These are phyloP conservation scores for Cystofilobasidium macerans DNA, from an alignment of 768 basidiomycete species.

Conservation along the genomic window DNA sequence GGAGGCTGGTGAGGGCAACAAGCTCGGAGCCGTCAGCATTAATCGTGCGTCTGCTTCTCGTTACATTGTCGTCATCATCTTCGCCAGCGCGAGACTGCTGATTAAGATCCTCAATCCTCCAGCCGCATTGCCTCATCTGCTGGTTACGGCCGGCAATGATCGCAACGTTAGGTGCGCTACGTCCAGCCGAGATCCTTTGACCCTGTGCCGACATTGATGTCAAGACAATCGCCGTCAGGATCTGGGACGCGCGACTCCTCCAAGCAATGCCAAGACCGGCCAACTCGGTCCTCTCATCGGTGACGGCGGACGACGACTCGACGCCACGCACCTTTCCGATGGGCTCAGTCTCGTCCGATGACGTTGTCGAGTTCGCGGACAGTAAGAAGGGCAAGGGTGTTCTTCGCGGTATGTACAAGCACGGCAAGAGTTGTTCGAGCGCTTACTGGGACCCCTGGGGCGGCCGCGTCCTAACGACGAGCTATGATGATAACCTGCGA, in stretches of 20 bases:
- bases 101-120: neutral
- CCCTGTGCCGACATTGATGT: too few species aligned
- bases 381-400: slow-evolving; percentile 24
- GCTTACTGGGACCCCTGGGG: slow-evolving; percentile 43
- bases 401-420: slow-evolving; percentile 26
- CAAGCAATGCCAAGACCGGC: neutral
- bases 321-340: slow-evolving; percentile 24
- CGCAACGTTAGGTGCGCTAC: slow-evolving; percentile 21
- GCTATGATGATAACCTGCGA: slow-evolving; percentile 41
- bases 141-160: slow-evolving; percentile 39
- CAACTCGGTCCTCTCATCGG: neutral
- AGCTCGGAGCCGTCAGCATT: slow-evolving; percentile 39
- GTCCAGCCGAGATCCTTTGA: too few species aligned
- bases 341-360: slow-evolving; percentile 25
- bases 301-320: neutral
- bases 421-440: slow-evolving; percentile 37
- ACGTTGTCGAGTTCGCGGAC: slow-evolving; percentile 28
- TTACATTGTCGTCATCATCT: too few species aligned
- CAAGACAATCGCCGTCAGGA: slow-evolving; percentile 10
- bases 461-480: slow-evolving; percentile 37
- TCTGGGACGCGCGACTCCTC: slow-evolving; percentile 38
- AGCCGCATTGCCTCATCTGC: slow-evolving; percentile 35
- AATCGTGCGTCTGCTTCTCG: slow-evolving; percentile 31
- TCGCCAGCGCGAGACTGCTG: too few species aligned
- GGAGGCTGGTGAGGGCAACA: slow-evolving; percentile 33